A percentile compares a stretch with the other conserved stretches of the same genome.
phyloP scores from a whole-genome alignment of 129 eudicot species.

The Lonicera japonica region DNA sequence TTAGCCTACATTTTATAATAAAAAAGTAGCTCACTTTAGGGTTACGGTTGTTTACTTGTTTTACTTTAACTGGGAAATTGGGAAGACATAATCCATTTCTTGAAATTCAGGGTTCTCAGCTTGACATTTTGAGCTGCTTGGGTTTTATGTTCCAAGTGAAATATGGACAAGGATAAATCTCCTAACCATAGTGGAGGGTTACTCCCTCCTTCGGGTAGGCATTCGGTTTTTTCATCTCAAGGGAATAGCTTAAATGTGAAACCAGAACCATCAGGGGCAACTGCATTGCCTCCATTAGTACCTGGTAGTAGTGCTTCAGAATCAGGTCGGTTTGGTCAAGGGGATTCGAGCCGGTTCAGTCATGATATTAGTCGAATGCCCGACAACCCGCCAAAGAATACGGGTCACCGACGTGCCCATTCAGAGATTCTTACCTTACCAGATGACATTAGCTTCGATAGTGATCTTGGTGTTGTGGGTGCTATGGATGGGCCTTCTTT shows the following conservation, averaged over 20 bases:
- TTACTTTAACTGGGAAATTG: slow-evolving; percentile 4
- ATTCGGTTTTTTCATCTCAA: slow-evolving; percentile 31
- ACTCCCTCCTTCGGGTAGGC: slow-evolving; percentile 65
- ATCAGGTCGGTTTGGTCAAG: slow-evolving; percentile 39
- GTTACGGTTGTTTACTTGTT: background rate
- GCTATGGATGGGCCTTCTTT: slow-evolving; percentile 77
- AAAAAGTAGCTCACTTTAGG: too few relatives aligned
- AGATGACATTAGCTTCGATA: slow-evolving; percentile 84
- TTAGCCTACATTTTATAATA: background rate
- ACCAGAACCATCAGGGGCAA: slow-evolving; percentile 45
- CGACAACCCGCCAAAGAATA: slow-evolving; percentile 71
- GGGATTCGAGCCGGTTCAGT: slow-evolving; percentile 54
- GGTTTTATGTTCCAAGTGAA: background rate
- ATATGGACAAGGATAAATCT: slow-evolving; percentile 73
- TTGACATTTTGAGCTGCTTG: background rate
- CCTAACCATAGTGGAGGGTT: slow-evolving; percentile 39
- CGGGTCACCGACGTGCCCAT: slow-evolving; percentile 88
- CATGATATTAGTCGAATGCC: slow-evolving; percentile 87
- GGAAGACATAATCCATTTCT: background rate
- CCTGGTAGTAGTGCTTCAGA: slow-evolving; percentile 29
- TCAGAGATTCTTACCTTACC: slow-evolving; percentile 84
- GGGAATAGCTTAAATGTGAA: slow-evolving; percentile 36
- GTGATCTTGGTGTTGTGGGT: slow-evolving; percentile 92
- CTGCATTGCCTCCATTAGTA: slow-evolving; percentile 51
- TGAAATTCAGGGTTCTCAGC: background rate